Percentiles rank a stretch among this genome's conserved stretches.
Conservation (phyloP, 208 protist species). For the Trypanosoma scelopori region DNA sequence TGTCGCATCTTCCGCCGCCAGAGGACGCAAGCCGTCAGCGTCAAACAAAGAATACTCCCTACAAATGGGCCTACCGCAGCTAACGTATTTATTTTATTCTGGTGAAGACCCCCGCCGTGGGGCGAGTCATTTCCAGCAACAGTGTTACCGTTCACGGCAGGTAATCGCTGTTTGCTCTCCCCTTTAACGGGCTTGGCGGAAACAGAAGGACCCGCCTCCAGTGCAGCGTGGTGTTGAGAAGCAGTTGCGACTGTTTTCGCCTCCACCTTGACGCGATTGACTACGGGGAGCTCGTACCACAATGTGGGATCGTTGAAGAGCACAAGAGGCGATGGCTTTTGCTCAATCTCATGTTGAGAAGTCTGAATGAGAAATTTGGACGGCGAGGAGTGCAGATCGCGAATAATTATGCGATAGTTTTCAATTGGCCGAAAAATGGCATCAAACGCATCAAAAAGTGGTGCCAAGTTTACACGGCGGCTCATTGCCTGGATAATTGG, state of each 20-base stretch:
- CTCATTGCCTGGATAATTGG: slow-evolving; percentile 77
- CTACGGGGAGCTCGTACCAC: slow-evolving; percentile 76
- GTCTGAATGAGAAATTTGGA: slow-evolving; percentile 76
- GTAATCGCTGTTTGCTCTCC: neutral
- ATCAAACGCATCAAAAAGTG: slow-evolving; percentile 82
- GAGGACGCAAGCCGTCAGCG: slow-evolving; percentile 10
- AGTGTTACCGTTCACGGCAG: slow-evolving; percentile 13
- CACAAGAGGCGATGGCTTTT: slow-evolving; percentile 72
- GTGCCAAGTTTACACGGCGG: slow-evolving; percentile 66
- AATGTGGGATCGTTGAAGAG: slow-evolving; percentile 68
- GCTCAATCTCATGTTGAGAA: slow-evolving; percentile 56
- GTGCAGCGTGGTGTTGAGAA: neutral
- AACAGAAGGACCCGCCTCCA: neutral
- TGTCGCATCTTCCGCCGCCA: slow-evolving; percentile 8
- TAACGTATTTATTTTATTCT: neutral
- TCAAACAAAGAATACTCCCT: slow-evolving; percentile 20
- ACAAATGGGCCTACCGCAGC: slow-evolving; percentile 10
- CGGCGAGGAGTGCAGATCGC: slow-evolving; percentile 55
- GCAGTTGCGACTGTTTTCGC: neutral
- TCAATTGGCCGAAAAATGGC: slow-evolving; percentile 74
- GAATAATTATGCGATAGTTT: slow-evolving; percentile 85
- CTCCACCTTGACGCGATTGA: slow-evolving; percentile 47
- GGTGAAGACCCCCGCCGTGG: slow-evolving; percentile 1
- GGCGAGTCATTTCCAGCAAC: neutral
- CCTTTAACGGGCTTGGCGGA: neutral